Conservation (phyloP, 2,329 filamentous ascomycete genomes). For the Hypoxylon sp. region DNA sequence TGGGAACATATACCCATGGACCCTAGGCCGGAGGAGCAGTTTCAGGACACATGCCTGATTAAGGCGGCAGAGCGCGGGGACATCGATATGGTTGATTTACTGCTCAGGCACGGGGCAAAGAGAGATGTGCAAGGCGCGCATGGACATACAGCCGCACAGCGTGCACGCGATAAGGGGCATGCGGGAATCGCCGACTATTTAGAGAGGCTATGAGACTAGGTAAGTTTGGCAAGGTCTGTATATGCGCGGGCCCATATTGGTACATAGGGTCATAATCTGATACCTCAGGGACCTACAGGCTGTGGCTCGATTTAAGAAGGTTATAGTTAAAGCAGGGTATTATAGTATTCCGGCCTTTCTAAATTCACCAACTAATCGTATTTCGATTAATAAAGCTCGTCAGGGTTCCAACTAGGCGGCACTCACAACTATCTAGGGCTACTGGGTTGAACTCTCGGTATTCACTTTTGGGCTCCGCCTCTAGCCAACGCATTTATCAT, state of each 20-base stretch:
- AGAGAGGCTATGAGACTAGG: slow-evolving; percentile 1
- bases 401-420: not conserved
- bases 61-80: slow-evolving; percentile 20
- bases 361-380: not conserved
- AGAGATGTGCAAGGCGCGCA: slow-evolving; percentile 17
- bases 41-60: slow-evolving; percentile 21
- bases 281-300: not conserved
- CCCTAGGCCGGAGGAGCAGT: slow-evolving; percentile 4
- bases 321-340: not conserved
- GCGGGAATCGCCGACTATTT: slow-evolving; percentile 12
- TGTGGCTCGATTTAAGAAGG: not conserved
- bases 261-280: not conserved
- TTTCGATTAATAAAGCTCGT: not conserved
- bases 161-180: slow-evolving; percentile 13
- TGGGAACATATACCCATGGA: not conserved
- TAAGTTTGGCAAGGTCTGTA: not conserved
- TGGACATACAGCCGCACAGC: slow-evolving; percentile 18
- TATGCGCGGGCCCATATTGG: not conserved
- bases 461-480: too few species aligned
- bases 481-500: too few species aligned
- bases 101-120: slow-evolving; percentile 15
- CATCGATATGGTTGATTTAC: slow-evolving; percentile 17
- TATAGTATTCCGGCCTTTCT: not conserved
- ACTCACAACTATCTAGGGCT: not conserved
- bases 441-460: too few species aligned